Conservation (phyloP, 148 eudicot species). For the Selenicereus undatus region DNA sequence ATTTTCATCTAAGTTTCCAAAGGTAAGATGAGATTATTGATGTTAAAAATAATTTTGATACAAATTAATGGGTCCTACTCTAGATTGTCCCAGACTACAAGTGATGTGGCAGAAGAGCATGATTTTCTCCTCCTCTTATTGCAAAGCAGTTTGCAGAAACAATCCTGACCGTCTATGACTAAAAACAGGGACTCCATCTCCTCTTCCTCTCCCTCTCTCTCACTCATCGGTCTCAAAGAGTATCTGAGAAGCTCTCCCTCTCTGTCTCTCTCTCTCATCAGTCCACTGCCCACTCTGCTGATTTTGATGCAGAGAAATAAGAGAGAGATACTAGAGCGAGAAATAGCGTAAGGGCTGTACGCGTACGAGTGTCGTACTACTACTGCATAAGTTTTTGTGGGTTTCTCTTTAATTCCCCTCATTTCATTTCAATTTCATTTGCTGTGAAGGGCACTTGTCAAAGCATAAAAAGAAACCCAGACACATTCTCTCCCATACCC, state of each 20-base stretch:
- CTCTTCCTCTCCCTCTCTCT: neutral
- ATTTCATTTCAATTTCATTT: slow-evolving; percentile 5
- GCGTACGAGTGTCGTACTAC: slow-evolving; percentile 16
- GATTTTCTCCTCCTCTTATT: neutral
- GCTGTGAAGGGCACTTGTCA: neutral
- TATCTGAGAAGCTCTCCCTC: slow-evolving; percentile 45
- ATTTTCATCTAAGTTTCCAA: too few species aligned
- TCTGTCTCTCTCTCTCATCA: neutral
- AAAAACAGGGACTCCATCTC: neutral
- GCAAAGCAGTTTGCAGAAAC: neutral
- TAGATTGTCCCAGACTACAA: too few species aligned
- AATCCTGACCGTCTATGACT: neutral
- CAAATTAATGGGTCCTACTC: too few species aligned
- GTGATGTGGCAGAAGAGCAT: neutral
- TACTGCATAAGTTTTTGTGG: slow-evolving; percentile 38
- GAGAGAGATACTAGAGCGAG: slow-evolving; percentile 34
- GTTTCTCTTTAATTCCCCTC: neutral
- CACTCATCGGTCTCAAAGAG: neutral
- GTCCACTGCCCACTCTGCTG: slow-evolving; percentile 20
- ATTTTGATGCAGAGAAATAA: slow-evolving; percentile 23
- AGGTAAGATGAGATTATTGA: too few species aligned
- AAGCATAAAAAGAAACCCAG: too few species aligned
- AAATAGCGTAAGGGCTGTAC: slow-evolving; percentile 21
- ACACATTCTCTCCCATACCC: neutral
- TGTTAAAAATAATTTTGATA: too few species aligned